These are phyloP conservation scores for Nicotiana rustica DNA, from an alignment of 305 asterid genomes.

Conservation along the genomic window DNA sequence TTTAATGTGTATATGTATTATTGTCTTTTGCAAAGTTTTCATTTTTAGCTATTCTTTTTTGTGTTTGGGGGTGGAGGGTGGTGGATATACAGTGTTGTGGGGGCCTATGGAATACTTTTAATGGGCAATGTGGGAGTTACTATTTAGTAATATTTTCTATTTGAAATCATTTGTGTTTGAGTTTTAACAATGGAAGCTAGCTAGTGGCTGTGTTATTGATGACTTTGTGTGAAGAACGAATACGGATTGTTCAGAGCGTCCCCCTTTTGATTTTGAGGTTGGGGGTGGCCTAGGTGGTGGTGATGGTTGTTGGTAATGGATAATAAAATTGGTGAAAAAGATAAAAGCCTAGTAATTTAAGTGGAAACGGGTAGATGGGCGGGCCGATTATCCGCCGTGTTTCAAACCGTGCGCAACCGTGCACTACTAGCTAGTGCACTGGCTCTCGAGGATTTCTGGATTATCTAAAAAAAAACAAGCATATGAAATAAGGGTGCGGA, in stretches of 20 bases:
- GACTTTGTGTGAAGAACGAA: slow-evolving; percentile 43
- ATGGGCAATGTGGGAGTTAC: slow-evolving; percentile 38
- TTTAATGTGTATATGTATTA: neutral
- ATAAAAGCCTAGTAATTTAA: no score
- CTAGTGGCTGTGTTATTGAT: slow-evolving; percentile 40
- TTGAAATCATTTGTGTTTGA: slow-evolving; percentile 18
- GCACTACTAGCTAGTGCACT: no score
- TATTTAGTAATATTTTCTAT: slow-evolving; percentile 4
- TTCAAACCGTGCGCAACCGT: no score
- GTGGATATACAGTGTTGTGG: neutral
- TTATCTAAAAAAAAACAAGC: no score
- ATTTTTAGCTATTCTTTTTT: neutral
- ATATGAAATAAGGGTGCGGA: slow-evolving; percentile 47
- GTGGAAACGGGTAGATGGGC: no score
- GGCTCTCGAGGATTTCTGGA: no score
- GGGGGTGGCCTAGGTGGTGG: slow-evolving; percentile 44
- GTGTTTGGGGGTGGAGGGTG: neutral
- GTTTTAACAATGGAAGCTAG: slow-evolving; percentile 34
- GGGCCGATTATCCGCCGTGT: no score
- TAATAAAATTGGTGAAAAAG: slow-evolving; percentile 47
- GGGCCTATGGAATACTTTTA: slow-evolving; percentile 6
- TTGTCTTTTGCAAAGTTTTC: slow-evolving; percentile 9
- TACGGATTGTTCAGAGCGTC: slow-evolving; percentile 45
- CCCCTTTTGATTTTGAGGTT: neutral
- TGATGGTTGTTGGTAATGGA: slow-evolving; percentile 66